These are phyloP conservation scores for Volvox carteri DNA, from an alignment of 163 green algal species.

Conservation along the genomic window DNA sequence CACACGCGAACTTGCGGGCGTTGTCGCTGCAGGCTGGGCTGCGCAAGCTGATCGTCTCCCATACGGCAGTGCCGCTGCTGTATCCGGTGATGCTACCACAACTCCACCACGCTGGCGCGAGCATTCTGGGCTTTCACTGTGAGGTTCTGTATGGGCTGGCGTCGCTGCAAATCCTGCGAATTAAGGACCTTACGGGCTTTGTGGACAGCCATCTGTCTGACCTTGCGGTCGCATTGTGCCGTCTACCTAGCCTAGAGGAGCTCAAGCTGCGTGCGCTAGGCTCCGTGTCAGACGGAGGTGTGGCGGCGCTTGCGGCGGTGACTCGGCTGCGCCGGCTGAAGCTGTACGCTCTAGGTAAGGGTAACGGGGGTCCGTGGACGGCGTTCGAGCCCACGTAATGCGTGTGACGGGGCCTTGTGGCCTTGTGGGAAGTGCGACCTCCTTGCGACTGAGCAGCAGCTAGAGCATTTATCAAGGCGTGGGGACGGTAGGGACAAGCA, in stretches of 20 bases:
- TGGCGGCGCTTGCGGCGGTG: conserved; percentile 34
- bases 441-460: too few species aligned
- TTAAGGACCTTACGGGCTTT: conserved; percentile 54
- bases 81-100: conserved; percentile 14
- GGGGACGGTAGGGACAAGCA: too few species aligned
- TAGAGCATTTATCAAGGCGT: too few species aligned
- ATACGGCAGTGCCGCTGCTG: conserved; percentile 28
- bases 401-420: too few species aligned
- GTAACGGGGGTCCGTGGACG: too few species aligned
- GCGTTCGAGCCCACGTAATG: too few species aligned
- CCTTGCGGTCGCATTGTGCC: conserved; percentile 25
- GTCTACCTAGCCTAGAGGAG: conserved; percentile 35
- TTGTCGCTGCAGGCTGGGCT: conserved; percentile 14
- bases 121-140: conserved; percentile 43
- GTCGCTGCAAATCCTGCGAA: conserved; percentile 29
- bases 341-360: conserved; percentile 50
- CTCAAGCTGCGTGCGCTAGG: conserved; percentile 54
- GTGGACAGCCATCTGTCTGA: conserved; percentile 50
- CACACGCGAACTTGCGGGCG: conserved; percentile 48
- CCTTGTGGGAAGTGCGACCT: too few species aligned
- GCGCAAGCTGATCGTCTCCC: conserved; percentile 45
- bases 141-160: conserved; percentile 25
- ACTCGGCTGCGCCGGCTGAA: conserved; percentile 48
- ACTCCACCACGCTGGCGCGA: background rate
- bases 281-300: conserved; percentile 28